Base-by-base conservation (phyloP, 768 basidiomycete species). In the Boletales sp. region DNA sequence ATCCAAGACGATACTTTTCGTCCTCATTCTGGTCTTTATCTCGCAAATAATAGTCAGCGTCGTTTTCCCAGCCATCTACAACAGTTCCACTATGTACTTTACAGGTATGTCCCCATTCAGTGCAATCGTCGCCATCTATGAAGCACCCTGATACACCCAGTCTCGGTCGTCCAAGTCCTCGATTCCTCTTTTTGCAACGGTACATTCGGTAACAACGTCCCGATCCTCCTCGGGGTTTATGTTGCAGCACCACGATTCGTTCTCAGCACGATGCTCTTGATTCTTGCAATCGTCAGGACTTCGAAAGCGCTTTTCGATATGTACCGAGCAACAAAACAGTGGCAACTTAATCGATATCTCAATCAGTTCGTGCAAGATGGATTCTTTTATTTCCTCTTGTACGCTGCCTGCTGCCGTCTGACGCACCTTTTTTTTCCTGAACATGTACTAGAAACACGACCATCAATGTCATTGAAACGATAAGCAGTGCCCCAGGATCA, bases 351-450 rank as follows among this genome's bases (percentile, higher is more conserved):
- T 21, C 46, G n/a, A 0, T 35, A 21, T 14, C 49, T 61, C 41
- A 8, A 32, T 12, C 31, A 50, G 1, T 46, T 59, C n/a, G 10
- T 41, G 11, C 10, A 19, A 41, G 56, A 61, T 17, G 59, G 56
- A 2, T n/a, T 46, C 1, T n/a, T 41, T 3, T 61, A 61, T 40
- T 61, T 57, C 17, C 1, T 54, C n/a, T 32, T 52, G 59, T 60
- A 36, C 4, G 59, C 49, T 7, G 9, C 44, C 17, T 15, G 8
- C 8, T 44, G 14, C 15, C 43, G 12, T 19, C 14, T 30, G 34
- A 34, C 34, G 13, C 28, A 4, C 8, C 8, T n/a, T 31, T 30
- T 4, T 8, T 8, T 13, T 18, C 32, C 21, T 34, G 14, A 3
- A 35, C 28, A 15, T 21, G 6, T 5, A 28, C 25, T 15, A 46